Evolutionary conservation across 164 flowering plant species (phyloP), one percentile per base, ranked within the genome.

Genomic region (Saururus chinensis): DNA sequence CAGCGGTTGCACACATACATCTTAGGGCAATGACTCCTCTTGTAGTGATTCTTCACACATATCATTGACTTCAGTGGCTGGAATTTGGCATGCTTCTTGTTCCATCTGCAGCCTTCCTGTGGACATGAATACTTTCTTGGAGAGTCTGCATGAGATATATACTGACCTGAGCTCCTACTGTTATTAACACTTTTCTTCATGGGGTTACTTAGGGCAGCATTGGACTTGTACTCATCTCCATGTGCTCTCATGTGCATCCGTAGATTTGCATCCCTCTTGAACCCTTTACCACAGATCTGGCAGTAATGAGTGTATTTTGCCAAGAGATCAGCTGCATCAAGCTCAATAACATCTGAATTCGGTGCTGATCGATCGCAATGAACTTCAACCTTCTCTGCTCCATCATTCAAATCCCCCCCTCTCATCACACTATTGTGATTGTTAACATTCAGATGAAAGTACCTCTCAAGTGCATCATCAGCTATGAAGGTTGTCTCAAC

Each of bases 191-290:
- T 40, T 7, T 65, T 74, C 72, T 74, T 79, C 67, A 60, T 54
- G 1, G 82, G 83, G 52, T 81, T 85, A 65, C 64, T 72, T 59
- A 84, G 62, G 26, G 86, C 85, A 5, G 81, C 79, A 21, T 51
- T 72, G 17, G 83, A 73, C 74, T 84, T 82, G 71, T 82, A 84
- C 68, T 81, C 80, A 25, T 85, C 87, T 0, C 92, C 96, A 52
- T 88, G 96, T 4, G 88, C 96, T 68, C 96, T 74, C 96, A 88
- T 88, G 68, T 88, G 96, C 96, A 88, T 88, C 53, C 96, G 75
- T 57, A 84, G 64, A 70, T 88, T 88, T 4, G 92, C 96, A 21
- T 86, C 92, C 10, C 96, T 53, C 75, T 88, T 88, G 77, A 86
- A 88, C 57, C 96, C 90, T 64, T 88, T 88, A 9, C 88, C 87